Percentiles rank a stretch among this genome's conserved stretches.
Conservation (phyloP, 176 grass and related monocot genomes). For the Oryza officinalis region DNA sequence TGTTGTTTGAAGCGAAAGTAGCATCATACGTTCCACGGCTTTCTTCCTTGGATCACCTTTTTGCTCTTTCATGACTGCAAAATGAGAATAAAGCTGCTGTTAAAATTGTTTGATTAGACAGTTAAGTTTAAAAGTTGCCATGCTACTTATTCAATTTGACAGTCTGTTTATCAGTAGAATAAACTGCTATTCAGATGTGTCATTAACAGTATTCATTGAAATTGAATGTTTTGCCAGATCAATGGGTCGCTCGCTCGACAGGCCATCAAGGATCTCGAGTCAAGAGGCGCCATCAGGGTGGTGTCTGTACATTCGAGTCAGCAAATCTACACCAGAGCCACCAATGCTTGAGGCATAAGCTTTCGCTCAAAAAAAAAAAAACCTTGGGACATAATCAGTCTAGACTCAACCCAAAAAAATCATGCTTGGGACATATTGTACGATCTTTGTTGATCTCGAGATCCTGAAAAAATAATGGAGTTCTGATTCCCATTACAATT, state of each 20-base stretch:
- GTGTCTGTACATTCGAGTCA: constrained; percentile 22
- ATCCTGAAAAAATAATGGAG: background rate
- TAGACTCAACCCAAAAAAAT: background rate
- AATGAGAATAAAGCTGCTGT: background rate
- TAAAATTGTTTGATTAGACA: background rate
- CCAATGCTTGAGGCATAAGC: constrained; percentile 17
- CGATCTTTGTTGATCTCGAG: background rate
- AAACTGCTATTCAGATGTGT: background rate
- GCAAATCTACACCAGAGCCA: constrained; percentile 37
- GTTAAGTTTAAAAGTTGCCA: background rate
- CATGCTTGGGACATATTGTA: background rate
- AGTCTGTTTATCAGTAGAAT: background rate
- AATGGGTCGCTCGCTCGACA: constrained; percentile 19
- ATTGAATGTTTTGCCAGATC: background rate
- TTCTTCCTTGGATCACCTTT: background rate
- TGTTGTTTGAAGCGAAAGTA: too few species aligned
- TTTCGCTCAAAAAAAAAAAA: background rate
- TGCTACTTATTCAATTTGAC: background rate
- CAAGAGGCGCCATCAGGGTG: constrained; percentile 28
- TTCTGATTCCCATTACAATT: background rate
- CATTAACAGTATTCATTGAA: background rate
- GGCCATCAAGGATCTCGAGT: constrained; percentile 34
- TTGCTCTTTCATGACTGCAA: background rate
- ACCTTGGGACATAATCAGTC: background rate
- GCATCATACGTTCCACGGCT: too few species aligned